Percentiles rank a stretch among this genome's conserved stretches.
Evolutionary conservation across 202 grass and related monocot genomes (phyloP).

Genomic region (Zizania palustris): DNA sequence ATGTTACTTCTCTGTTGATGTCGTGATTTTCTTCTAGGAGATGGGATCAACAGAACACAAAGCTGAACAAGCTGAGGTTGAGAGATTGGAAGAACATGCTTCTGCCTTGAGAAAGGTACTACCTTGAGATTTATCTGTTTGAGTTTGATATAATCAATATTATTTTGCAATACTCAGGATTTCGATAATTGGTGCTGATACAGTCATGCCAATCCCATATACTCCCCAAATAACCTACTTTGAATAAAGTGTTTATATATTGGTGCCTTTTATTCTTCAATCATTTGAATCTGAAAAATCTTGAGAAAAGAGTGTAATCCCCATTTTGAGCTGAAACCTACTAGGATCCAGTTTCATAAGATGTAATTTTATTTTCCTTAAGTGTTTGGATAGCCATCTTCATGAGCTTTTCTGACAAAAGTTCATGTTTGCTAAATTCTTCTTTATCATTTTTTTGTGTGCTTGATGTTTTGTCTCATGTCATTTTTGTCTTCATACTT

Average conservation of each 20-base stretch:
- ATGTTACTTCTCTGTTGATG: background rate
- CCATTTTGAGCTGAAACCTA: background rate
- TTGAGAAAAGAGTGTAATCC: background rate
- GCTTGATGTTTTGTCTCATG: background rate
- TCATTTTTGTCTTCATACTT: background rate
- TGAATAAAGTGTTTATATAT: background rate
- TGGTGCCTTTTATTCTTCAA: background rate
- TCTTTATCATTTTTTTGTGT: background rate
- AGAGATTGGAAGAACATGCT: constrained; percentile 76
- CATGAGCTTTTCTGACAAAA: constrained; percentile 14
- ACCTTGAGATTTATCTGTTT: constrained; percentile 21
- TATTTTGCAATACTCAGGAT: constrained; percentile 20
- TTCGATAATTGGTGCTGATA: background rate
- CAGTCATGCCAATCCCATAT: background rate
- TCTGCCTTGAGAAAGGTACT: constrained; percentile 83
- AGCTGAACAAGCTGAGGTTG: constrained; percentile 53
- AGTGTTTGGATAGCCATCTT: background rate
- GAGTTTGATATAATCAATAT: constrained; percentile 16
- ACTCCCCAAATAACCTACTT: background rate
- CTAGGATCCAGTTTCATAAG: background rate
- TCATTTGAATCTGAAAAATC: background rate
- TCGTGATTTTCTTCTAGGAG: constrained; percentile 44
- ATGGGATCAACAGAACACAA: constrained; percentile 45
- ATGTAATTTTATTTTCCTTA: background rate
- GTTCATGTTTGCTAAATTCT: background rate